A percentile compares a stretch with the other conserved stretches of the same genome.
Conservation (phyloP, 1,139 yeast species). For the Suhomyces bribrorum region DNA sequence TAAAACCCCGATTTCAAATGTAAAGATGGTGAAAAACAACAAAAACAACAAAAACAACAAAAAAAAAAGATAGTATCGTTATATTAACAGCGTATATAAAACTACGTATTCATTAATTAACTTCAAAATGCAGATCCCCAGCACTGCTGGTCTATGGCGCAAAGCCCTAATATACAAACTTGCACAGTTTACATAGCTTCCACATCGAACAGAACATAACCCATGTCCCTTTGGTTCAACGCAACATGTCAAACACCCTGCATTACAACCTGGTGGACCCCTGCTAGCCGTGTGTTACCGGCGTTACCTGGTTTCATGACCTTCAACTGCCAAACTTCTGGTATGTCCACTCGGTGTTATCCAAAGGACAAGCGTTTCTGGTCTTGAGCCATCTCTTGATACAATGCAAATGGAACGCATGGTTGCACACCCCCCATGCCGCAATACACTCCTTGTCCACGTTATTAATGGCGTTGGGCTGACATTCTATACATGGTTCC, state of each 20-base stretch:
- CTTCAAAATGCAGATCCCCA: background rate
- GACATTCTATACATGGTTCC: slow-evolving; percentile 99
- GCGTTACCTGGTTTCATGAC: slow-evolving; percentile 3
- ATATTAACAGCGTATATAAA: background rate
- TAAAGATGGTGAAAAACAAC: too few relatives aligned
- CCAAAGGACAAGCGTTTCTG: slow-evolving; percentile 97
- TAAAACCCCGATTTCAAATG: too few relatives aligned
- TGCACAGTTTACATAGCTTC: too few relatives aligned
- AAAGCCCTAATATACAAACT: background rate
- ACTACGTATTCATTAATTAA: too few relatives aligned
- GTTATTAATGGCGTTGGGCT: slow-evolving; percentile 70
- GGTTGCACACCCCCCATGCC: slow-evolving; percentile 97
- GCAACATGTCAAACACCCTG: background rate
- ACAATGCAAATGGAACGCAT: slow-evolving; percentile 94
- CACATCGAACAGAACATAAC: too few relatives aligned
- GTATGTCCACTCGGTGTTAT: slow-evolving; percentile 89
- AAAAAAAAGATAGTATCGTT: too few relatives aligned
- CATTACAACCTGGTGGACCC: too few relatives aligned
- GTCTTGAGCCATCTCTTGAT: slow-evolving; percentile 94
- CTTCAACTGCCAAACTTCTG: slow-evolving; percentile 74
- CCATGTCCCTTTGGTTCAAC: too few relatives aligned
- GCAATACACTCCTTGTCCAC: slow-evolving; percentile 86
- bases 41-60: too few relatives aligned
- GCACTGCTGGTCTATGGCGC: background rate
- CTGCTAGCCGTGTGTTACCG: too few relatives aligned